Evolutionary conservation across 1,284 basidiomycete genomes (phyloP), one percentile per base, ranked within the genome.

Genomic region (Salmacisia buchloeana): DNA sequence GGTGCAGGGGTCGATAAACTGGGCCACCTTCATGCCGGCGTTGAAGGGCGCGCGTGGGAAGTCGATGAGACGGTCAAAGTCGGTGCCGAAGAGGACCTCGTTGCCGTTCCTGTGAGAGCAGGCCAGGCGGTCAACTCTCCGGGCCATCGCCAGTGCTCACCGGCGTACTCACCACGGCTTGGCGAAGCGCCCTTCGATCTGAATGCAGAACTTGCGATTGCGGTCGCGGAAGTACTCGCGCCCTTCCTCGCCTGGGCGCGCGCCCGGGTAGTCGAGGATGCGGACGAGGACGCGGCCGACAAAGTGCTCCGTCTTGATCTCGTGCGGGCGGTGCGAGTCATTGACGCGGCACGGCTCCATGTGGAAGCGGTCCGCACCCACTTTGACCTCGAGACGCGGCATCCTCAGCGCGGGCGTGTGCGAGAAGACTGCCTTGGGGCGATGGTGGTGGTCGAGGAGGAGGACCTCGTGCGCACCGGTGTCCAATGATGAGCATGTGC

Each of bases 161-260:
- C n/a, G 25, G 21, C 7, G 10, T 13, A 35, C 33, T 23, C 23
- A 29, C 69, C 69, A 72, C 21, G 66, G 67, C 43, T 72, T 67
- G 60, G 81, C 81, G 75, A 82, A 82, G 12, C 80, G 70, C 6
- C 81, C 81, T 61, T 82, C 81, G 64, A 82, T 81, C 62, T 81
- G 75, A 60, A 82, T 82, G 61, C 77, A 79, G 59, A 82, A 82
- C 58, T 77, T 78, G 46, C 81, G 67, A 2, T 72, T 73, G 15
- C 81, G 69, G 6, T 79, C 80, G 60, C 52, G 57, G 25, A 78
- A 78, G 66, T 78, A 78, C 36, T 78, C 75, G 13, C 71, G 63
- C 6, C 75, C 76, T 12, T 69, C 63, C 49, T 78, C 71, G 58
- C 75, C 72, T 38, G 65, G 21, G 52, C 67, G 27, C 61, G 79